A percentile compares a stretch with the other conserved stretches of the same genome.
Conservation (phyloP, 306 rosid genomes). For the Hippophae tibetana region DNA sequence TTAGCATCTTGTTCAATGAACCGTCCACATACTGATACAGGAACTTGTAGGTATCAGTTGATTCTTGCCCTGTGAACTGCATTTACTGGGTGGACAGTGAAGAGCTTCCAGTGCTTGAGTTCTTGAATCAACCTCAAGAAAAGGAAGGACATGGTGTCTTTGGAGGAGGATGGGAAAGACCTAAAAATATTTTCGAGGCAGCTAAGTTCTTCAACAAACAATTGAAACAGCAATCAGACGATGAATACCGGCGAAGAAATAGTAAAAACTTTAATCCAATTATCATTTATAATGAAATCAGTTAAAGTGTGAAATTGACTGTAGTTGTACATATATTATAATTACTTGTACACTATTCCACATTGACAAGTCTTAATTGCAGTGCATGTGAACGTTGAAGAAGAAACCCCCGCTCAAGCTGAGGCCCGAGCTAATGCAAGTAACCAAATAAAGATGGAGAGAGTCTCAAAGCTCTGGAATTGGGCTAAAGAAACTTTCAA, state of each 20-base stretch:
- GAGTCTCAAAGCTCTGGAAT: slow-evolving; percentile 34
- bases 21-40: background rate
- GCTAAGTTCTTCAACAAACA: slow-evolving; percentile 51
- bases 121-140: slow-evolving; percentile 55
- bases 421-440: slow-evolving; percentile 51
- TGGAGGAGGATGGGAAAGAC: slow-evolving; percentile 85
- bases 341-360: background rate
- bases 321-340: background rate
- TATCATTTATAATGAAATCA: background rate
- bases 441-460: slow-evolving; percentile 40
- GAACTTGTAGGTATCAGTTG: slow-evolving; percentile 51
- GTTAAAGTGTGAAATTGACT: background rate
- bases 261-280: slow-evolving; percentile 17
- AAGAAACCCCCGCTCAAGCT: slow-evolving; percentile 67
- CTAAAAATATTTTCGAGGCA: slow-evolving; percentile 60
- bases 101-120: slow-evolving; percentile 55
- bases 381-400: slow-evolving; percentile 30
- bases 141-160: slow-evolving; percentile 62
- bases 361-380: slow-evolving; percentile 8
- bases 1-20: background rate
- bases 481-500: slow-evolving; percentile 30
- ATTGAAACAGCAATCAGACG: slow-evolving; percentile 17
- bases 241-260: slow-evolving; percentile 15
- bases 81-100: slow-evolving; percentile 63
- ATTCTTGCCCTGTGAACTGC: slow-evolving; percentile 82